Percentiles rank a stretch among this genome's conserved stretches.
These are phyloP conservation scores for Malus domestica DNA, from an alignment of 306 rosid species.

Conservation along the genomic window DNA sequence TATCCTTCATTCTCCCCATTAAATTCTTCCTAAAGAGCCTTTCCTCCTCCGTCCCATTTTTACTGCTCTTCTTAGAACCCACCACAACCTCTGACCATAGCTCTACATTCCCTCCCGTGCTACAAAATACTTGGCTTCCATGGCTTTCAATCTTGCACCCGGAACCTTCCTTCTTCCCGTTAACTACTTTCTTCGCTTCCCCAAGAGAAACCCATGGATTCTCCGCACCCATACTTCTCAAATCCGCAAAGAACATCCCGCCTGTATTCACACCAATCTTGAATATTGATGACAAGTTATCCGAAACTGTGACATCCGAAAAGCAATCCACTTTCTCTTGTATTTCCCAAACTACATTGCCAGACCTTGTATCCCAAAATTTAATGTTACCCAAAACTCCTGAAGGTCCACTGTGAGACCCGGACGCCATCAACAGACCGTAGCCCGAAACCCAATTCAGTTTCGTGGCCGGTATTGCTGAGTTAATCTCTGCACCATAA, in stretches of 20 bases:
- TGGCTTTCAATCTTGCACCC: constrained; percentile 79
- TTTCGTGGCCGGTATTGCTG: constrained; percentile 83
- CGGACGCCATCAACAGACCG: constrained; percentile 71
- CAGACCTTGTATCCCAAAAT: constrained; percentile 81
- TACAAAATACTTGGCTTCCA: constrained; percentile 78
- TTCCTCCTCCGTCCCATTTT: constrained; percentile 15
- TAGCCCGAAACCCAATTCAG: constrained; percentile 57
- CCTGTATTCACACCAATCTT: constrained; percentile 86
- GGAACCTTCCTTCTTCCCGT: constrained; percentile 74
- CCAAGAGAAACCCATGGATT: constrained; percentile 72
- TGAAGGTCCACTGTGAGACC: constrained; percentile 92
- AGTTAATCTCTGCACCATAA: constrained; percentile 71
- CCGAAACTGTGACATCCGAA: constrained; percentile 70
- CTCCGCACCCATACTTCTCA: constrained; percentile 49
- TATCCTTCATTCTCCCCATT: constrained; percentile 72
- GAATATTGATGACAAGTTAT: constrained; percentile 46
- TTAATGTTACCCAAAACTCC: constrained; percentile 66
- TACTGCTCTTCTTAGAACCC: constrained; percentile 23
- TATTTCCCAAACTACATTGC: constrained; percentile 57
- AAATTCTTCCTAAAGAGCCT: constrained; percentile 71
- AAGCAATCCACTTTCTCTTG: constrained; percentile 73
- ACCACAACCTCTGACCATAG: constrained; percentile 76
- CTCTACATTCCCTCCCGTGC: constrained; percentile 64
- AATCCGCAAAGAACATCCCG: constrained; percentile 50
- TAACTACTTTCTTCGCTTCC: constrained; percentile 34